Evolutionary conservation across 1,139 yeast species (phyloP), one percentile per base, ranked within the genome.

Genomic region (Geotrichum europaeum): DNA sequence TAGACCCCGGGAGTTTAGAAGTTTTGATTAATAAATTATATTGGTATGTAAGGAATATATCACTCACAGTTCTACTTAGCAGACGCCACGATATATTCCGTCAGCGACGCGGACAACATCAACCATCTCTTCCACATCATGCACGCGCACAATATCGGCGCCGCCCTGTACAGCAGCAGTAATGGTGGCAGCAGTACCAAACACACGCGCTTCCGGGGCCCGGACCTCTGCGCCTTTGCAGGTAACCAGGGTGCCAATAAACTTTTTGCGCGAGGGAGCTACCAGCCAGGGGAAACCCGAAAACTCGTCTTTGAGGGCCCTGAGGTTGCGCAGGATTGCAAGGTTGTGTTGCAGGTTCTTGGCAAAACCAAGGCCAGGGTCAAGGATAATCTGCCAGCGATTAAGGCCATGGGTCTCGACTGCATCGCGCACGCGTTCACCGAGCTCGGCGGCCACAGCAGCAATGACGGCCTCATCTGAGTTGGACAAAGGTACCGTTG

Each of bases 351-450:
- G 67, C 53, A 81, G 69, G 59, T 79, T 80, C 72, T 94, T 94
- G 24, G 98, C 97, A 75, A 94, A 94, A 1, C 99, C 99, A 58
- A 94, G 75, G 0, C 99, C 99, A 0, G 99, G 99, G 72, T 94
- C 99, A 13, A 91, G 71, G 20, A 95, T 84, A 1, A 94, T 76
- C 73, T 94, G 98, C 97, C 97, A 94, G 72, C 95, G 84, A 62
- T 79, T 79, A 1, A 94, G 83, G 1, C 97, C 97, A 18, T 40
- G 22, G 0, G 75, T 75, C 0, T 68, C 70, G 56, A 82, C 75
- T 10, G 97, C 96, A 59, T 76, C 79, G 1, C 73, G 67, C 49
- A 89, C 79, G 61, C 84, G 83, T 1, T 69, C 67, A 13, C 84
- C 77, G 54, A 94, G 75, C 71, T 94, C 99, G 55, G 83, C 75